Evolutionary conservation across 2,329 filamentous ascomycete genomes (phyloP).

Genomic region (Colletotrichum sp.): DNA sequence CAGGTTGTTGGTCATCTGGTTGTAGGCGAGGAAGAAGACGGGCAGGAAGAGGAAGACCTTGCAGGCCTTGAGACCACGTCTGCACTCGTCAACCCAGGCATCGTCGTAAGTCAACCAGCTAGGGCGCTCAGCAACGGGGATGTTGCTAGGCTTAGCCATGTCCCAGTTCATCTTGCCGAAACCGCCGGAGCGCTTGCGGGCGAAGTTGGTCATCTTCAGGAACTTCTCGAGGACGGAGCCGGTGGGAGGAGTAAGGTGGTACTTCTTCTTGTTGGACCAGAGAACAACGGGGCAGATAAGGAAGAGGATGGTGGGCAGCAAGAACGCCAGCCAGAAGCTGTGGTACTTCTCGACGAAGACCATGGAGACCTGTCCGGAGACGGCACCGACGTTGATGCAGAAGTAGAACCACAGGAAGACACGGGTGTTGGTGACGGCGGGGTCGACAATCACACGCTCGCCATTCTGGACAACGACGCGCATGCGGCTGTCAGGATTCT

Average conservation of each 20-base stretch:
- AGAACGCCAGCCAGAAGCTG: slow-evolving; percentile 75
- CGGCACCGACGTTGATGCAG: slow-evolving; percentile 69
- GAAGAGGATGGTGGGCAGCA: slow-evolving; percentile 71
- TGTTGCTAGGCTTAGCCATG: slow-evolving; percentile 67
- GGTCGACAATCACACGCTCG: slow-evolving; percentile 74
- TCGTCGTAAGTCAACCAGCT: slow-evolving; percentile 84
- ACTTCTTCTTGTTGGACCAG: slow-evolving; percentile 62
- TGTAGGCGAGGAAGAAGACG: slow-evolving; percentile 64
- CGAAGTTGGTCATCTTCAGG: slow-evolving; percentile 62
- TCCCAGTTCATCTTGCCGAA: slow-evolving; percentile 72
- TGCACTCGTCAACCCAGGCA: slow-evolving; percentile 80
- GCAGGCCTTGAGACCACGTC: slow-evolving; percentile 72
- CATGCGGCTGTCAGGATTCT: slow-evolving; percentile 65
- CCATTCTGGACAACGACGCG: slow-evolving; percentile 62
- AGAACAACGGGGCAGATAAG: slow-evolving; percentile 66
- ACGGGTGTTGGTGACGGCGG: slow-evolving; percentile 69
- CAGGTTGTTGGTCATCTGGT: slow-evolving; percentile 65
- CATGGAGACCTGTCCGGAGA: slow-evolving; percentile 67
- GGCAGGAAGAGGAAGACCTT: slow-evolving; percentile 75
- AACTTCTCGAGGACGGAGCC: slow-evolving; percentile 76
- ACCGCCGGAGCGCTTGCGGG: slow-evolving; percentile 68
- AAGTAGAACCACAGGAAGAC: slow-evolving; percentile 69
- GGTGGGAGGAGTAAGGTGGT: slow-evolving; percentile 68
- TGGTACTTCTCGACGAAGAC: slow-evolving; percentile 78
- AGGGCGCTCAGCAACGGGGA: slow-evolving; percentile 61